Evolutionary conservation across 176 grass and related monocot genomes (phyloP), one percentile per base, ranked within the genome.

Genomic region (Ananas comosus): DNA sequence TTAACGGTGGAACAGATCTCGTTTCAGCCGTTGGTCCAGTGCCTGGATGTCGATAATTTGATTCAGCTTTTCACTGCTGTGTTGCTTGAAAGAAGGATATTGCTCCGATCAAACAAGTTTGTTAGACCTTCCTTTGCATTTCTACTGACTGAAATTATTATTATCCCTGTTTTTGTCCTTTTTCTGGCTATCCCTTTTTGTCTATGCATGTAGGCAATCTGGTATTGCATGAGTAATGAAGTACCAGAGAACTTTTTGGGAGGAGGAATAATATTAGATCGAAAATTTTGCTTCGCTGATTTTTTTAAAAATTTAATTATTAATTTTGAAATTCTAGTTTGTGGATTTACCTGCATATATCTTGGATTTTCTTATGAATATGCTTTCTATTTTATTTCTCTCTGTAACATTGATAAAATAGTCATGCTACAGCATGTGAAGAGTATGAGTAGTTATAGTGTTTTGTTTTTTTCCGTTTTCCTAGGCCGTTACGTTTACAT

Each of bases 31-130:
- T 72, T 99, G 82, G 89, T 90, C 65, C 94, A 99, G 80, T 99
- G 87, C 66, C 78, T 99, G 27, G 89, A 99, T 86, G 94, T 99
- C 65, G 94, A 93, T 74, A 99, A 99, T 69, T 73, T 99, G 71
- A 91, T 99, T 85, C 94, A 82, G 52, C 78, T 99, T 75, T 99
- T 99, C 85, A 99, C 87, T 70, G 94, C 94, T 66, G 94, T 99
- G 69, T 77, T 99, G 52, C 84, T 99, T 80, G 94, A 99, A 79
- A 99, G 94, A 93, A 88, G 94, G 79, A 99, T 99, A 85, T 82
- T 99, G 72, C 87, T 99, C 28, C 82, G 94, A 85, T 92, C 94
- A 80, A 99, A 93, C 70, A 99, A 99, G 94, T 99, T 70, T 22
- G 76, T 89, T 52, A 64, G 69, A 53, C 78, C 73, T 71, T 79